Evolutionary conservation across 83 land plant genomes (phyloP).

Genomic region (Picea engelmannii): DNA sequence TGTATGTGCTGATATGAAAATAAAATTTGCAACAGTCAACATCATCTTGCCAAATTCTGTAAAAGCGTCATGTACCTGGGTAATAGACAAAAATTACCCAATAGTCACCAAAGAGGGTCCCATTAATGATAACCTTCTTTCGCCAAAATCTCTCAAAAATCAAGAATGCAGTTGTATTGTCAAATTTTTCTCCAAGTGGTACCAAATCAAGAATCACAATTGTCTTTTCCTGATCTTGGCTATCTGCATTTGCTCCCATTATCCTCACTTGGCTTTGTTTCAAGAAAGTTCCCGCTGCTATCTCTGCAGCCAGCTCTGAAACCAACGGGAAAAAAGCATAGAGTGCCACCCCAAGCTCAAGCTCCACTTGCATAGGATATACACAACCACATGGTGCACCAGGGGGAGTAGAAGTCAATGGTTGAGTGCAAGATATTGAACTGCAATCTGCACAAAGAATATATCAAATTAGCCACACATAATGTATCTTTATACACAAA

Average conservation of each 20-base stretch:
- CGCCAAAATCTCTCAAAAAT: constrained; percentile 71
- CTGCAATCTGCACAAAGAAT: constrained; percentile 48
- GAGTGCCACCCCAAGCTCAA: constrained; percentile 52
- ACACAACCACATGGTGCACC: constrained; percentile 90
- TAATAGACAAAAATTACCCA: constrained; percentile 63
- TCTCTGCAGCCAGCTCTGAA: constrained; percentile 68
- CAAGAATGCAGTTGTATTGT: constrained; percentile 53
- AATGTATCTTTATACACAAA: neutral
- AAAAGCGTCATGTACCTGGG: constrained; percentile 56
- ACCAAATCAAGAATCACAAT: constrained; percentile 64
- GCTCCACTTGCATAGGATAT: constrained; percentile 68
- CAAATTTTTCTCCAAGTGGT: constrained; percentile 52
- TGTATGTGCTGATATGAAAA: neutral
- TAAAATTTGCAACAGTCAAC: neutral
- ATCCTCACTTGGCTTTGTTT: constrained; percentile 74
- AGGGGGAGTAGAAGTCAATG: constrained; percentile 59
- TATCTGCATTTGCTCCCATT: constrained; percentile 81
- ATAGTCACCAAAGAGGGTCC: constrained; percentile 68
- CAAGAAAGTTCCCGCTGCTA: constrained; percentile 54
- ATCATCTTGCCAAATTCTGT: constrained; percentile 1
- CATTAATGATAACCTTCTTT: constrained; percentile 48
- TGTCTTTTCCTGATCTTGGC: constrained; percentile 55
- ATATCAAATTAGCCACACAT: neutral
- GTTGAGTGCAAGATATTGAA: constrained; percentile 44
- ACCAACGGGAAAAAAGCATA: constrained; percentile 79